Evolutionary conservation across 495 filamentous ascomycete species (phyloP), one percentile per base, ranked within the genome.

Genomic region (Neurospora hispaniola): DNA sequence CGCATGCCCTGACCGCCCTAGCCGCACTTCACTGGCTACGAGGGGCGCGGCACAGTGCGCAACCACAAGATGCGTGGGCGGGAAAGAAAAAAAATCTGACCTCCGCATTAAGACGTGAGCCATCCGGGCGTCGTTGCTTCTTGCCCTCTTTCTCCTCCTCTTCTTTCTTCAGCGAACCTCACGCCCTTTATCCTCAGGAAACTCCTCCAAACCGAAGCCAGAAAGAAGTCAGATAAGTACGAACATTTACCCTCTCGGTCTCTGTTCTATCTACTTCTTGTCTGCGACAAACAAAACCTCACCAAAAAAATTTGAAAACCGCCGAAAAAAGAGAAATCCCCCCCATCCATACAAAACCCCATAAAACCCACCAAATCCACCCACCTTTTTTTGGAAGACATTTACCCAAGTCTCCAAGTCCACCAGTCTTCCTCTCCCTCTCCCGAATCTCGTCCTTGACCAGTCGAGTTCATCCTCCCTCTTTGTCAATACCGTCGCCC

Each of bases 271-370:
- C 78, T 76, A 72, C 75, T 77, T 78, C 77, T 78, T 81, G 75
- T 81, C 76, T 77, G 77, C 62, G 62, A 42, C 39, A 74, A 74
- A 74, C 75, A 78, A 84, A 84, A 84, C 79, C 54, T 73, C 75
- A 73, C 72, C 75, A 84, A 85, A 85, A 85, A 85, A 85, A 84
- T 69, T 82, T 82, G 75, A 81, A 85, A 85, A 85, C 75, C 74
- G 75, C 73, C 74, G 70, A 75, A 80, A 83, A 66, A 66, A 66
- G 54, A 66, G 54, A 66, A 66, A 66, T 66, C 54, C 14, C 54
- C 54, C 54, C 54, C 54, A 66, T 66, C 54, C 23, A 66, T 66
- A 66, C 54, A 14, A 66, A 82, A 77, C 77, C 80, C 75, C 76
- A 80, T 83, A 73, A 79, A 75, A 76, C 71, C 70, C 69, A 73